Conservation (phyloP, 2,329 filamentous ascomycete species). For the Pseudocercospora fijiensis region DNA sequence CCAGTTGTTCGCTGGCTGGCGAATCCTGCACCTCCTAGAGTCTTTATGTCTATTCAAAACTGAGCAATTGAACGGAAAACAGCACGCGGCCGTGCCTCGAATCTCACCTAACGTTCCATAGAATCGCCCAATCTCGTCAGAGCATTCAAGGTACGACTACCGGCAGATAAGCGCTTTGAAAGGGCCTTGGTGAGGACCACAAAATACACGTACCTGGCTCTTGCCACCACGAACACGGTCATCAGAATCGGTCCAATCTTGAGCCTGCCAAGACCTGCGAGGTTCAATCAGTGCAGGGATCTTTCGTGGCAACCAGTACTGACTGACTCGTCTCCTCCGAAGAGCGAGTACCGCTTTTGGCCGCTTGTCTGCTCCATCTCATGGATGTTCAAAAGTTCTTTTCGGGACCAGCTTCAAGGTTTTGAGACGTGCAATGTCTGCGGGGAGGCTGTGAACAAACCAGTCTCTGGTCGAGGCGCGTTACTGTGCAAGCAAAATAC, state of each 20-base stretch:
- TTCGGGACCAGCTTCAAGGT: no score
- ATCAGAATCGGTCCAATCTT: constrained; percentile 68
- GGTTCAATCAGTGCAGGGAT: not conserved
- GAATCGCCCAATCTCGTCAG: constrained; percentile 53
- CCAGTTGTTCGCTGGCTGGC: constrained; percentile 69
- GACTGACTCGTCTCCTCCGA: constrained; percentile 37
- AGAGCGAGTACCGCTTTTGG: constrained; percentile 30
- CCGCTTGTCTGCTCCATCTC: not conserved
- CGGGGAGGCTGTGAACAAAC: no score
- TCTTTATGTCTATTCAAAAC: constrained; percentile 59
- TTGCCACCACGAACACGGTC: constrained; percentile 75
- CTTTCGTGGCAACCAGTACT: not conserved
- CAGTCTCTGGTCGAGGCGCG: no score
- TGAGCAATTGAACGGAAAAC: not conserved
- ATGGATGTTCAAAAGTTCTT: not conserved
- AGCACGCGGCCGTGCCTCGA: no score
- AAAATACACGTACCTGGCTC: constrained; percentile 49
- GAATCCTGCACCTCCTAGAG: constrained; percentile 78
- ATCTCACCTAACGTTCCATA: constrained; percentile 57
- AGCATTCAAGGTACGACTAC: constrained; percentile 47
- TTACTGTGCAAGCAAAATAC: no score
- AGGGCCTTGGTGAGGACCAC: not conserved
- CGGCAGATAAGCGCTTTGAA: not conserved
- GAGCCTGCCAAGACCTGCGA: constrained; percentile 57
- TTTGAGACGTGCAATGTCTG: no score